Conservation (phyloP, 2,329 filamentous ascomycete species). For the Ophiostoma quercus region DNA sequence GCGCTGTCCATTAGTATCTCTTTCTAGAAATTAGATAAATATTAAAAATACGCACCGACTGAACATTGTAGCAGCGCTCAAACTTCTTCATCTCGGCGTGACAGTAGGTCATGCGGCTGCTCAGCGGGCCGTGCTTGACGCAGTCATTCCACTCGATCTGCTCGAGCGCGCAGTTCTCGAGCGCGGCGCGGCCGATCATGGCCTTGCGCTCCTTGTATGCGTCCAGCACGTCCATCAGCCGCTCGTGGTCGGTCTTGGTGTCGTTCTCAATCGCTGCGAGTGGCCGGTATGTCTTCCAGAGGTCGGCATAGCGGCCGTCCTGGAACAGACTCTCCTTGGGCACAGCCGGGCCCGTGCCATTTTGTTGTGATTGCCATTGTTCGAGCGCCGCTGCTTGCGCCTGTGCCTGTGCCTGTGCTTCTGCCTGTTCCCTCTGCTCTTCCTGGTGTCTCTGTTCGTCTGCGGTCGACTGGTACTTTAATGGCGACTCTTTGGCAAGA, state of each 20-base stretch:
- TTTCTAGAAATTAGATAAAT: no score
- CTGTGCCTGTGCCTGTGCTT: constrained; percentile 13
- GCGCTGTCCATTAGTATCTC: constrained; percentile 47
- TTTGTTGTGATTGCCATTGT: constrained; percentile 8
- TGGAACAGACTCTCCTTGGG: constrained; percentile 51
- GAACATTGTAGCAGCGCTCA: constrained; percentile 82
- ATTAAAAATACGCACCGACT: constrained; percentile 55
- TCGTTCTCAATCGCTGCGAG: constrained; percentile 63
- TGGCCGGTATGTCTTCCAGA: constrained; percentile 89
- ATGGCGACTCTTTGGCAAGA: constrained; percentile 73
- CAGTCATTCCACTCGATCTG: constrained; percentile 79
- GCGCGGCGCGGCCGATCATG: constrained; percentile 70
- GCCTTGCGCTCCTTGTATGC: constrained; percentile 77
- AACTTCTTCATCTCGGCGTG: constrained; percentile 69
- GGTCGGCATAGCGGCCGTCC: constrained; percentile 66
- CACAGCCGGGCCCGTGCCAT: constrained; percentile 31
- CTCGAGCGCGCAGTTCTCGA: constrained; percentile 90
- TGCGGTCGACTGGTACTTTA: constrained; percentile 43
- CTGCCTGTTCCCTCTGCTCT: constrained; percentile 25
- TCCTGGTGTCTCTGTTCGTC: constrained; percentile 29
- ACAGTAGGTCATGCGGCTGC: constrained; percentile 73
- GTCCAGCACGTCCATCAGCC: constrained; percentile 72
- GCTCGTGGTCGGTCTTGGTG: constrained; percentile 70
- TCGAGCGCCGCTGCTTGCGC: constrained; percentile 19
- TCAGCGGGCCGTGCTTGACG: constrained; percentile 66